These are phyloP conservation scores for Dryadomyces sulphureus DNA, from an alignment of 2,329 filamentous ascomycete species.

Conservation along the genomic window DNA sequence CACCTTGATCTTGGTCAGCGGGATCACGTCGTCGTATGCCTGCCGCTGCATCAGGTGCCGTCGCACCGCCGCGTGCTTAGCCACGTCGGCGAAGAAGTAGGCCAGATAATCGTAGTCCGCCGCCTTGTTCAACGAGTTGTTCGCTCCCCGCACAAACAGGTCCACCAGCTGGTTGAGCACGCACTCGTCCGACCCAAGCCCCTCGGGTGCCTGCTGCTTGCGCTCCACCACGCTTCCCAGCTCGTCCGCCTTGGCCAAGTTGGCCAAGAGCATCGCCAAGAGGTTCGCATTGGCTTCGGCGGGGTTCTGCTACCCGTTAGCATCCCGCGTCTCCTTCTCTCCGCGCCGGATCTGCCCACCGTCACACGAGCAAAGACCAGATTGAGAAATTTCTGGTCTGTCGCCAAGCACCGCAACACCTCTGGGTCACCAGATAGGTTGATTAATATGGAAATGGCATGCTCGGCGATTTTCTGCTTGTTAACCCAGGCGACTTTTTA, in stretches of 20 bases:
- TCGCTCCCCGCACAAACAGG: conserved; percentile 85
- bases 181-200: conserved; percentile 55
- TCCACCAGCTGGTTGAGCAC: conserved; percentile 87
- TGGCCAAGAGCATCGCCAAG: conserved; percentile 83
- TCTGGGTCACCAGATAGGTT: conserved; percentile 69
- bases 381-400: conserved; percentile 70
- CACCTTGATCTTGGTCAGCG: conserved; percentile 79
- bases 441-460: conserved; percentile 80
- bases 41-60: conserved; percentile 62
- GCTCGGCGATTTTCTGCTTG: conserved; percentile 68
- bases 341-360: too few relatives aligned
- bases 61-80: conserved; percentile 63
- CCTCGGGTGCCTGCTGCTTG: conserved; percentile 52
- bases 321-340: too few relatives aligned
- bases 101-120: conserved; percentile 87
- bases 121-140: conserved; percentile 66
- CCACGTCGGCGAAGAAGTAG: conserved; percentile 86
- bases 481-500: conserved; percentile 1
- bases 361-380: conserved; percentile 58
- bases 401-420: conserved; percentile 55
- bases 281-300: conserved; percentile 74
- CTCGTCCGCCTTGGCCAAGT: conserved; percentile 67
- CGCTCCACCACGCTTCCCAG: conserved; percentile 54
- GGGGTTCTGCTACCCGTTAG: conserved; percentile 34
- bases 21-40: conserved; percentile 69